phyloP scores from a whole-genome alignment of 2,329 filamentous ascomycete species.

The Botrytis fragariae region DNA sequence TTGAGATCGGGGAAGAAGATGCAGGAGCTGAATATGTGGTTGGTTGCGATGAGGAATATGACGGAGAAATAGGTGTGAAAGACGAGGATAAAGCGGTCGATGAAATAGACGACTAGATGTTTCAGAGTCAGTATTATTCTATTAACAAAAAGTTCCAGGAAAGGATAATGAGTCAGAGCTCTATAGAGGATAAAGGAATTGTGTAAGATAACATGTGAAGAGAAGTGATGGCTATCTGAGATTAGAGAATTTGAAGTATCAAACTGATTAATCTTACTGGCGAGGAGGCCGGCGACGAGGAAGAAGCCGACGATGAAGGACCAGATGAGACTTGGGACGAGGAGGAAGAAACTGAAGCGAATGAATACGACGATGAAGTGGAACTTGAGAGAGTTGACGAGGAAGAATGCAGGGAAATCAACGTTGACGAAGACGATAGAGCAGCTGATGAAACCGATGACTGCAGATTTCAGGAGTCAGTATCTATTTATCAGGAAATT shows the following conservation, averaged over 20 bases:
- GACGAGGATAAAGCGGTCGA: neutral
- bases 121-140: neutral
- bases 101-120: neutral
- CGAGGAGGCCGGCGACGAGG: neutral
- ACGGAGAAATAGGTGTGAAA: neutral
- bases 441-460: neutral
- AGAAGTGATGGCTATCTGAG: neutral
- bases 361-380: neutral
- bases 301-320: neutral
- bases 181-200: neutral
- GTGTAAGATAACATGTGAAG: neutral
- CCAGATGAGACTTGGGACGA: neutral
- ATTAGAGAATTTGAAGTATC: neutral
- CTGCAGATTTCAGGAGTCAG: neutral
- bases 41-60: neutral
- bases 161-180: neutral
- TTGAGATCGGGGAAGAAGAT: neutral
- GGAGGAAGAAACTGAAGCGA: neutral
- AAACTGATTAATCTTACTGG: neutral
- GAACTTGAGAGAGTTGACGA: neutral
- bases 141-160: neutral
- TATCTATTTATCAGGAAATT: neutral
- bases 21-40: neutral
- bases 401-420: neutral
- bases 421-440: neutral